Base-by-base conservation (phyloP, 495 filamentous ascomycete genomes). In the Hypoxylon perforatum region DNA sequence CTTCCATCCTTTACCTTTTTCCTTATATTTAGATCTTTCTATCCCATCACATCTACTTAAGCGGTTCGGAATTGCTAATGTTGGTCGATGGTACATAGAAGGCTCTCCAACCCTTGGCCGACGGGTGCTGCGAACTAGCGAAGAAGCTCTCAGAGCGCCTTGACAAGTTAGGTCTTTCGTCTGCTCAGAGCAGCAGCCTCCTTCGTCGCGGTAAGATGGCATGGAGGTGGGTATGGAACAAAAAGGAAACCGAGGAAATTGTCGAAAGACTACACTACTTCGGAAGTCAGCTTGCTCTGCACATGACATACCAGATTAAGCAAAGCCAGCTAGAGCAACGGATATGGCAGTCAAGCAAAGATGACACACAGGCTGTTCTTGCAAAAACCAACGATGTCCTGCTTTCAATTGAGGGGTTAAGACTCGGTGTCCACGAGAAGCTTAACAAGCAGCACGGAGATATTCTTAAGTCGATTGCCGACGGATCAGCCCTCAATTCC, bases 201-300 rank as follows among this genome's bases (percentile, higher is more conserved):
- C 21, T 33, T 39, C 42, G 23, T 19, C 53, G 53, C 11, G 28
- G 39, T 4, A 61, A 44, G 38, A n/a, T 21, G 7, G 57, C 38
- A 17, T 53, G 35, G 30, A 39, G 23, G 44, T 51, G 21, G 19
- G 18, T 60, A 33, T 60, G 57, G 57, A 50, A 60, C n/a, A 50
- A 60, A 25, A 23, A 21, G 28, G 47, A 61, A 21, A 61, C 53
- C 17, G 48, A 51, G 28, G 57, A 51, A 35, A 48, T 45, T 46
- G 33, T 35, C 50, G 11, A 23, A 17, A 53, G 35, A 17, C 11
- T 39, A 23, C 33, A 53, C n/a, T 23, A 41, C 11, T 53, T 53
- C 17, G 50, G 33, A 14, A 41, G 33, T 25, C 50, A 23, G n/a
- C 30, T 53, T 36, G 3, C 50, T 23, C 8, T 53, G 14, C 33